Evolutionary conservation across 331 rosid genomes (phyloP).

Genomic region (Arachis monticola): DNA sequence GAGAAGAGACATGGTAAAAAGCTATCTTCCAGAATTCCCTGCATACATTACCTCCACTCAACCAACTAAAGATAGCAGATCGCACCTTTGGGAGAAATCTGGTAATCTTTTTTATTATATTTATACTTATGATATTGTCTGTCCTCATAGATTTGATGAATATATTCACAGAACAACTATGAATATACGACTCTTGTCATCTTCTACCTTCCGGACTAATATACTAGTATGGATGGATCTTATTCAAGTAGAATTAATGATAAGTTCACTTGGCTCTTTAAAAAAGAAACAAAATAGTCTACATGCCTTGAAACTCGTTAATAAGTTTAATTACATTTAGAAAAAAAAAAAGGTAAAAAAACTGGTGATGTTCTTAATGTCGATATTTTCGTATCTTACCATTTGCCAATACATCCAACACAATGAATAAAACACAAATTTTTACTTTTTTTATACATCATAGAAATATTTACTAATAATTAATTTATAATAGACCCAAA

Average conservation of each 20-base stretch:
- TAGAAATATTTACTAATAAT: no score
- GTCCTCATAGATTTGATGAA: conserved; percentile 4
- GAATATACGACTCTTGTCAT: conserved; percentile 26
- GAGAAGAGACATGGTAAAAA: conserved; percentile 27
- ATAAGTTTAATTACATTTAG: no score
- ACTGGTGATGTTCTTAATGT: no score
- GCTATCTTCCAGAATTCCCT: conserved; percentile 34
- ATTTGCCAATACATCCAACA: no score
- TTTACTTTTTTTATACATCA: no score
- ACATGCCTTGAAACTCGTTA: no score
- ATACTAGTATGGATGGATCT: conserved; percentile 4
- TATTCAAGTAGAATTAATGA: conserved; percentile 31
- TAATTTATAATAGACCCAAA: no score
- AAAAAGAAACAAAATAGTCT: not conserved
- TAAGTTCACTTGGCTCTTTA: conserved; percentile 26
- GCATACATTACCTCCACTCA: conserved; percentile 16
- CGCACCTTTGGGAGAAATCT: conserved; percentile 2
- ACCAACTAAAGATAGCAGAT: conserved; percentile 2
- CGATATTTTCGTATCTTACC: not conserved
- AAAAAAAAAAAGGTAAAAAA: no score
- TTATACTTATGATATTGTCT: conserved; percentile 17
- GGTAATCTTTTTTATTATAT: not conserved
- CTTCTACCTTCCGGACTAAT: not conserved
- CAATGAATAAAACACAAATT: not conserved
- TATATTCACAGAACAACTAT: conserved; percentile 13